Base-by-base conservation (phyloP, 331 rosid species). In the Erythrophleum ivorense region DNA sequence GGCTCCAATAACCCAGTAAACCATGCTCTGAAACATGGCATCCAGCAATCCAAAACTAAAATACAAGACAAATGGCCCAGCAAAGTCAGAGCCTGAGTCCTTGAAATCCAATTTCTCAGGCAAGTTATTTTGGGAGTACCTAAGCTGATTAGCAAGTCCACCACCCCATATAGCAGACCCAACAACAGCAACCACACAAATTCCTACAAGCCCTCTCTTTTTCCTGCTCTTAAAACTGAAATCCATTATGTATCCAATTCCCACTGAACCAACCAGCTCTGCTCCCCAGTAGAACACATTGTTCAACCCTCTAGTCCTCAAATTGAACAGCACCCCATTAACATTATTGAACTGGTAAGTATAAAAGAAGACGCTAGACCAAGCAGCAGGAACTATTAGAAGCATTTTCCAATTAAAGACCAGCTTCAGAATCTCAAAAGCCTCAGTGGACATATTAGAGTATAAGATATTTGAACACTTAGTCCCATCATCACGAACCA, bases 281-380 rank as follows among this genome's bases (percentile, higher is more conserved):
- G 99, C 99, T 0, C 99, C 99, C 99, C 98, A 96, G 4, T 96
- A 96, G 79, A 92, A 88, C 52, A 92, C 97, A 40, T 92, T 96
- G 86, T 96, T 96, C 58, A 94, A 88, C 31, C 99, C 99, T 83
- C 99, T 92, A 0, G 99, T 96, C 77, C 99, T 86, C 89, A 96
- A 75, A 82, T 69, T 96, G 36, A 94, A 96, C 87, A 92, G 31
- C 0, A 34, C 77, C 63, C 85, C 88, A 46, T 96, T 94, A 2
- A 96, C 98, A 55, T 92, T 90, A 65, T 96, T 96, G 75, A 96
- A 96, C 46, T 94, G 95, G 60, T 96, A 96, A 0, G 97, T 92
- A 53, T 96, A 96, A 46, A 96, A 94, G 77, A 92, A 94, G 75
- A 88, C 92, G 55, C 97, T 91, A 0, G 95, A 82, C 97, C 97